Evolutionary conservation across 768 basidiomycete species (phyloP), one percentile per base, ranked within the genome.

Genomic region (Collybia nuda): DNA sequence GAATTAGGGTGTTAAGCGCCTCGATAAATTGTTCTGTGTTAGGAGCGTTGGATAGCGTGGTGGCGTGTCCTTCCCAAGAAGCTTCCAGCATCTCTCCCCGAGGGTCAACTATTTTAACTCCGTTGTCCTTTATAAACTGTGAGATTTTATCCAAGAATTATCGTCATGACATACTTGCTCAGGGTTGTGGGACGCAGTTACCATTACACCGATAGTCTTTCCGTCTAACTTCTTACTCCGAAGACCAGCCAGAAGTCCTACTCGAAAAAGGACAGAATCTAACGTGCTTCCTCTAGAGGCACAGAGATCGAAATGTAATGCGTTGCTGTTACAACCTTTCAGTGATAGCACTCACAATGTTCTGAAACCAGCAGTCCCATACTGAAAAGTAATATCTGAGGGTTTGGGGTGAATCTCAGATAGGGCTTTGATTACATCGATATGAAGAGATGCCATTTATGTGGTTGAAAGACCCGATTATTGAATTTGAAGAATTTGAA

Each of bases 151-250:
- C 5, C 17, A 36, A 26, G 51, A 47, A 37, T 49, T 47, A 56
- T 23, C 14, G 48, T 11, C 38, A 38, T 37, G 44, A 62, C 80
- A 56, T 61, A 94, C 95, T 63, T 83, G 79, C 65, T 95, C 95
- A n/a, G 97, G 96, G 66, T 99, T 99, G 70, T 99, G 97, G n/a
- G 93, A 96, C 2, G 97, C 97, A 32, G 97, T 99, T 64, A 99
- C 87, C 97, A 99, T 98, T 18, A 98, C 91, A 14, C 97, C 97
- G 59, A 99, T 89, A 21, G 86, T 87, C 64, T 86, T 88, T 22
- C 97, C 93, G 63, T 88, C 86, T n/a, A 94, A 77, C 55, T 83
- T 86, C 74, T 88, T 97, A 72, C 94, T 98, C 51, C 97, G 75
- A 44, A 99, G 76, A 5, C 81, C 90, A 40, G 97, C 97, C 15